Percentiles rank a stretch among this genome's conserved stretches.
Conservation (phyloP, 176 grass and related monocot species). For the Aegilops bicornis region DNA sequence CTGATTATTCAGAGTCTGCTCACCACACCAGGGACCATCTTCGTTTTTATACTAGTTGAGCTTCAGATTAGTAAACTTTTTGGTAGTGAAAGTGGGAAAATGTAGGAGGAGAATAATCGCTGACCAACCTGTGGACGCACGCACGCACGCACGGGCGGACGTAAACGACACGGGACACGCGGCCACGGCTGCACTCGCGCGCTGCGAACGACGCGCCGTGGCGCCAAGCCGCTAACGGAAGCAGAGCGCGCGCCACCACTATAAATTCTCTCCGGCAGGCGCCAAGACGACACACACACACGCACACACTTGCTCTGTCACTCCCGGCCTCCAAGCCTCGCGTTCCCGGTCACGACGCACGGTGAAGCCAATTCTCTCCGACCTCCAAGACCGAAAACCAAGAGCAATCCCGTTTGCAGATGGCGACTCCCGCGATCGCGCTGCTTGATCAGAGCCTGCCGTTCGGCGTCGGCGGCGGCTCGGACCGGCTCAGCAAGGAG, state of each 20-base stretch:
- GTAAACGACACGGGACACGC: conserved; percentile 31
- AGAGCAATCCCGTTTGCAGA: background rate
- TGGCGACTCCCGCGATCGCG: conserved; percentile 30
- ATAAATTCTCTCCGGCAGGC: conserved; percentile 44
- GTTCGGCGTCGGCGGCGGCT: background rate
- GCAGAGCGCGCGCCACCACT: conserved; percentile 15
- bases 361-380: background rate
- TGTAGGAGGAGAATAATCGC: background rate
- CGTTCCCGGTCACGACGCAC: background rate
- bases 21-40: background rate
- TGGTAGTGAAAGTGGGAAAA: background rate
- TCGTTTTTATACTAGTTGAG: background rate
- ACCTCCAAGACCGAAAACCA: background rate
- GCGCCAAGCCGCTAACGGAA: conserved; percentile 30
- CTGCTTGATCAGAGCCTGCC: conserved; percentile 19
- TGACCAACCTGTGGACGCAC: background rate
- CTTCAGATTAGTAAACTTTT: background rate
- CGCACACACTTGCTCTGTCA: background rate
- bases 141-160: background rate
- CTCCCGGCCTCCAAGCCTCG: background rate
- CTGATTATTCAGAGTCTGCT: background rate
- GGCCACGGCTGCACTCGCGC: conserved; percentile 8
- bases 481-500: conserved; percentile 60
- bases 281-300: background rate
- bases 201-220: conserved; percentile 16